Evolutionary conservation across 148 eudicot genomes (phyloP), one percentile per base, ranked within the genome.

Genomic region (Fallopia convolvulus): DNA sequence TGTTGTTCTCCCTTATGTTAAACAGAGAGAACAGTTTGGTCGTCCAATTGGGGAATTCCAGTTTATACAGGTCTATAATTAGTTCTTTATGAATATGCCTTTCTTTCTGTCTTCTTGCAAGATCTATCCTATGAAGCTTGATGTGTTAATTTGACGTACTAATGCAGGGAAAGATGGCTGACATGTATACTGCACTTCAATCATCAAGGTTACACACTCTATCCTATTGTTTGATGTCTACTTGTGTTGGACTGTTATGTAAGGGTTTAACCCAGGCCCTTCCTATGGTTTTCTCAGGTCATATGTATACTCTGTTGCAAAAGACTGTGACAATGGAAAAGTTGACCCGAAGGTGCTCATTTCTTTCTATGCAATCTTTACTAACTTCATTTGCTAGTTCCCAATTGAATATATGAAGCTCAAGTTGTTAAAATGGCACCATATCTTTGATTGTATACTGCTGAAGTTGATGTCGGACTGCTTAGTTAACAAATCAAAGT

Each of bases 11-110:
- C 99, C 99, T 52, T 96, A 96, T 80, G 79, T 93, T 77, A 85
- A 84, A 44, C 98, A 96, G 79, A 75, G 99, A 73, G 98, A 96
- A 85, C 99, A 96, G 82, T 96, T 96, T 90, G 98, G 99, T 40
- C 88, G 86, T 78, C 99, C 99, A 68, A 96, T 96, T 74, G 99
- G 98, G 41, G 92, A 93, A 83, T 96, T 91, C 84, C 99, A 96
- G 84, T 90, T 96, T 82, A 90, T 96, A 49, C 98, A 96, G 98
- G 99, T 96, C 66, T 61, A 30, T 40, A 5, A 55, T 15, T 70
- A 20, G 41, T 70, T 74, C 42, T 50, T 9, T 23, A 2, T 3
- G 23, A 36, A 17, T 39, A 63, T 32, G 8, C 8, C 10, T 39
- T 68, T 68, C 44, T 68, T 36, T 61, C 15, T 68, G 72, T 68